phyloP scores from a whole-genome alignment of 2,329 filamentous ascomycete genomes.

The Aspergillus arachidicola region DNA sequence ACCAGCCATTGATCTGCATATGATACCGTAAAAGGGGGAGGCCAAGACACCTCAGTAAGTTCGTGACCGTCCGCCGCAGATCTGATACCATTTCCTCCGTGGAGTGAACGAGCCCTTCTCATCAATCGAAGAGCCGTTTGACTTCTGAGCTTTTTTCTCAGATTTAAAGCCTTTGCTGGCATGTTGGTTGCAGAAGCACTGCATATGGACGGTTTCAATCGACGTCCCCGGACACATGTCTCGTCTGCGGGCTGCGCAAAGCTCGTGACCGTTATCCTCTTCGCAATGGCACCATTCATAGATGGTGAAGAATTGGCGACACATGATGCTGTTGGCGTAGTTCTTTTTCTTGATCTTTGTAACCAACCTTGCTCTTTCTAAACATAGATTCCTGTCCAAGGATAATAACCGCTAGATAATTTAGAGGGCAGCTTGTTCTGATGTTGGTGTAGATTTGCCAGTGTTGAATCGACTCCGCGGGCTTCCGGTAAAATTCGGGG shows the following conservation, averaged over 20 bases:
- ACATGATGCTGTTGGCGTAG: conserved; percentile 28
- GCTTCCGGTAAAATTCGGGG: conserved; percentile 17
- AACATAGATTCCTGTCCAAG: not conserved
- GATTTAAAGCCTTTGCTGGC: conserved; percentile 35
- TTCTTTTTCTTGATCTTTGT: not conserved
- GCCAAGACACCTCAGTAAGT: conserved; percentile 12
- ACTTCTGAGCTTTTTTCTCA: conserved; percentile 33
- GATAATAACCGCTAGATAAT: not conserved
- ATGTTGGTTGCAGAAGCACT: conserved; percentile 42
- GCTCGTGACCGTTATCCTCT: conserved; percentile 35
- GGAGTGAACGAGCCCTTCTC: conserved; percentile 29
- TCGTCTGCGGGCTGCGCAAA: conserved; percentile 31
- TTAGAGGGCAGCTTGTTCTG: not conserved
- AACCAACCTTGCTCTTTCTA: not conserved
- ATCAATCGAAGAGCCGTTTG: conserved; percentile 11
- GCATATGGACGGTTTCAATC: conserved; percentile 42
- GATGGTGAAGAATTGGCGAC: conserved; percentile 39
- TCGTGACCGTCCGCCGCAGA: conserved; percentile 29
- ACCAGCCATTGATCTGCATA: not conserved
- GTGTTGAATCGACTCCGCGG: conserved; percentile 17
- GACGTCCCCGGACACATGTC: conserved; percentile 34
- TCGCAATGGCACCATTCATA: conserved; percentile 45
- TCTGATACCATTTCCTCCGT: conserved; percentile 35
- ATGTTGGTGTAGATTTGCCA: conserved; percentile 5
- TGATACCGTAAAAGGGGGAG: not conserved